Evolutionary conservation across 2,329 filamentous ascomycete genomes (phyloP).

Genomic region (Mollisiaceae sp.): DNA sequence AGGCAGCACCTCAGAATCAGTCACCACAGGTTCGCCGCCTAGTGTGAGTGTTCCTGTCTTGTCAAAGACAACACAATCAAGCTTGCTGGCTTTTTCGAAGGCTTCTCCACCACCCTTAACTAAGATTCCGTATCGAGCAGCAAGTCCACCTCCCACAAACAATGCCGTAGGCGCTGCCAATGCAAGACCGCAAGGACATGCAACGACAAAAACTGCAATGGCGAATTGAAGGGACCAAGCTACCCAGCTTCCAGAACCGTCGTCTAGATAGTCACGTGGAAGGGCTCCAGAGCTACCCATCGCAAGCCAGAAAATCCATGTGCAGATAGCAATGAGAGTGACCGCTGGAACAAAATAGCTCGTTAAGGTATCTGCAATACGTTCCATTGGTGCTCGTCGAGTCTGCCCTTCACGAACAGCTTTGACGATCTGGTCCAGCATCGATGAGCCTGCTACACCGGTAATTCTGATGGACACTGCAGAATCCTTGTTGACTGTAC

Average conservation of each 20-base stretch:
- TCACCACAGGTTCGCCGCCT: conserved; percentile 73
- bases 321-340: conserved; percentile 69
- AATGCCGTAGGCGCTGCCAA: conserved; percentile 64
- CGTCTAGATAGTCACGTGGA: conserved; percentile 59
- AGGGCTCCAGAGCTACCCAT: conserved; percentile 65
- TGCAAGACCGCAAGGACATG: conserved; percentile 65
- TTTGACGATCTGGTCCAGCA: conserved; percentile 81
- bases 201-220: conserved; percentile 64
- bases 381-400: conserved; percentile 75
- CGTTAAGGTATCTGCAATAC: conserved; percentile 74
- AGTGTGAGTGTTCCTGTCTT: conserved; percentile 64
- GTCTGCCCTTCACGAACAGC: conserved; percentile 80
- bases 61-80: conserved; percentile 63
- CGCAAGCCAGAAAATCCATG: conserved; percentile 74
- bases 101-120: conserved; percentile 64
- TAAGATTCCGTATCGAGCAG: conserved; percentile 60
- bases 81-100: conserved; percentile 60
- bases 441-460: conserved; percentile 68
- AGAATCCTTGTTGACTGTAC: conserved; percentile 73
- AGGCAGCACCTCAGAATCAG: conserved; percentile 33
- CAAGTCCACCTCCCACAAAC: conserved; percentile 62
- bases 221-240: conserved; percentile 81
- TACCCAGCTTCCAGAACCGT: conserved; percentile 61
- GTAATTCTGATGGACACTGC: conserved; percentile 68
- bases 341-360: conserved; percentile 79